phyloP scores from a whole-genome alignment of 306 rosid species.

The Prunus armeniaca region DNA sequence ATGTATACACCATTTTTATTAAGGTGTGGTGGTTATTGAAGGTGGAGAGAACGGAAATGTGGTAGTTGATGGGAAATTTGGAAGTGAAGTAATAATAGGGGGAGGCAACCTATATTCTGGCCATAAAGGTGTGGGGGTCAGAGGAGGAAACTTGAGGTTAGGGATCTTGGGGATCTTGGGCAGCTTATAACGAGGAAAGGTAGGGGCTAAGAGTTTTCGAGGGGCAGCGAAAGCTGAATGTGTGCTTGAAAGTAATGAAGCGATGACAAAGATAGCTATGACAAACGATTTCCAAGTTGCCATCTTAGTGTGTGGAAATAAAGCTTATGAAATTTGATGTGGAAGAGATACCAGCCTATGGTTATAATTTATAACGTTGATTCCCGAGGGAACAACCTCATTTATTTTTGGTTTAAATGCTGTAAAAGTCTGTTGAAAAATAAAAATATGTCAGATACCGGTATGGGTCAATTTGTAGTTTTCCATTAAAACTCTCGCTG shows the following conservation, averaged over 20 bases:
- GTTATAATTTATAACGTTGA: no score
- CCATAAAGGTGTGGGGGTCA: neutral
- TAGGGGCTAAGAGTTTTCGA: slow-evolving; percentile 11
- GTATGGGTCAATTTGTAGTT: neutral
- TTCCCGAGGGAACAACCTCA: neutral
- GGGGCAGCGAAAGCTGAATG: neutral
- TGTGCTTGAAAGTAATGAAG: neutral
- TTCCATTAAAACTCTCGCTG: neutral
- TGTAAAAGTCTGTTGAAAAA: neutral
- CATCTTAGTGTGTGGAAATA: neutral
- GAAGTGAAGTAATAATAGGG: neutral
- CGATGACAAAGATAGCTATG: neutral
- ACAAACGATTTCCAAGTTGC: neutral
- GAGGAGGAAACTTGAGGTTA: neutral
- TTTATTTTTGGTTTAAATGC: slow-evolving; percentile 1
- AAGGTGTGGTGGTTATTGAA: neutral
- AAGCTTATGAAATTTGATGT: neutral
- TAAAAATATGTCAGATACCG: neutral
- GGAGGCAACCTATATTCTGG: slow-evolving; percentile 16
- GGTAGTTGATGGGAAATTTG: neutral
- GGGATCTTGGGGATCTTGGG: neutral
- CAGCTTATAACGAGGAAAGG: neutral
- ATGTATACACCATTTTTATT: neutral
- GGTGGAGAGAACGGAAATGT: neutral
- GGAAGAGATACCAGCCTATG: no score